Evolutionary conservation across 2,329 filamentous ascomycete genomes (phyloP).

Genomic region (Tolypocladium tropicale): DNA sequence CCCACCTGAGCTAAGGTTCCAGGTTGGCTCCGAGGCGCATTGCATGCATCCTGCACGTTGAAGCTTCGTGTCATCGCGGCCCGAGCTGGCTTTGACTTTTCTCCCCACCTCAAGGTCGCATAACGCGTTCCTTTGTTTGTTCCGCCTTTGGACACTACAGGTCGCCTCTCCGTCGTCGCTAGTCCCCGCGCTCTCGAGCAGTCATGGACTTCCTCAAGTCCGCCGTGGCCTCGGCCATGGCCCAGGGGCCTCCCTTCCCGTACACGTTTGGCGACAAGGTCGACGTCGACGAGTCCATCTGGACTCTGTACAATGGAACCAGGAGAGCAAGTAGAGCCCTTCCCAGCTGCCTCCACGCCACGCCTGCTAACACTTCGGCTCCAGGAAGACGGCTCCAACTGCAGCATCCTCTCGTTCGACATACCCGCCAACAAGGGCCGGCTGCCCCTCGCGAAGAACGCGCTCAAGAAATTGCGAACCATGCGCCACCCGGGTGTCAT

Average conservation of each 20-base stretch:
- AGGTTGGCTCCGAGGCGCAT: not conserved
- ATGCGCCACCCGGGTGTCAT: constrained; percentile 90
- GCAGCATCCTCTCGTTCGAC: constrained; percentile 96
- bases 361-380: not conserved
- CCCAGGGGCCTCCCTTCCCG: constrained; percentile 85
- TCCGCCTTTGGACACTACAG: not conserved
- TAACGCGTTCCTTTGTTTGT: not conserved
- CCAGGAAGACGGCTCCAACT: constrained; percentile 87
- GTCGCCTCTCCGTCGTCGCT: not conserved
- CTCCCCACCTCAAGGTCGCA: not conserved
- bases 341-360: not conserved
- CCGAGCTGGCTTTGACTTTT: not conserved
- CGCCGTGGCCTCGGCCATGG: constrained; percentile 91
- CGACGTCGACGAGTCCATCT: constrained; percentile 87
- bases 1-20: not conserved
- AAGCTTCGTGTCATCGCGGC: not conserved
- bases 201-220: constrained; percentile 96
- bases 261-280: constrained; percentile 90
- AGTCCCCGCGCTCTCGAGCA: not conserved
- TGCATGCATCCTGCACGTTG: not conserved
- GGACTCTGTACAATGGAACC: constrained; percentile 91
- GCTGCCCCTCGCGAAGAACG: constrained; percentile 83
- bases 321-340: constrained; percentile 55
- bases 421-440: constrained; percentile 68
- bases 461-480: constrained; percentile 85